Base-by-base conservation (phyloP, 306 rosid species). In the Senna siamea region DNA sequence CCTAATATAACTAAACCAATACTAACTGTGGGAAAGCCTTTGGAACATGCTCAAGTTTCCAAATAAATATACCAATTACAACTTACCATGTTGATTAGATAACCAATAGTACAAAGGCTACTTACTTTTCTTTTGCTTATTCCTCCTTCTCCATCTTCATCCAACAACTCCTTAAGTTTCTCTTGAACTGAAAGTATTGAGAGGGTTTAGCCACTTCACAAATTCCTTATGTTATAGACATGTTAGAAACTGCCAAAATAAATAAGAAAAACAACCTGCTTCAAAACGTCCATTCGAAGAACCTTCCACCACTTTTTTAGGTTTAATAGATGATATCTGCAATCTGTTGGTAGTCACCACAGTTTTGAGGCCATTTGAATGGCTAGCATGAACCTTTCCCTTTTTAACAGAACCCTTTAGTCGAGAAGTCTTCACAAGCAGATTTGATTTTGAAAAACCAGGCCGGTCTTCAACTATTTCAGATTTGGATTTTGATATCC, bases 111-210 rank as follows among this genome's bases (percentile, higher is more conserved):
- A 66, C 53, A 43, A 22, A 59, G 63, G 54, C 37, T 35, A 80
- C 99, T 82, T 83, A 92, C 99, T 77, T 90, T 95, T 85, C 98
- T 83, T 77, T 89, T 92, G 87, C 97, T 95, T 74, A 95, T 87
- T 71, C 99, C 99, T 34, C 99, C 99, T 50, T 88, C 90, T 68
- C 99, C 99, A 54, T 88, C 90, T 69, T 75, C 85, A 86, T 95
- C 99, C 80, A 95, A 77, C 82, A 95, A 80, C 82, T 92, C 99
- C 20, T 86, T 92, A 80, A 95, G 99, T 81, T 90, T 95, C 86
- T 82, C 98, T 81, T 95, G 96, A 75, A 95, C 99, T 95, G 92
- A 82, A 87, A 82, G 72, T 52, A 79, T 68, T 48, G 20, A 75
- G 80, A 74, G 77, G 44, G 55, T 77, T 78, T 43, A 80, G 60